Evolutionary conservation across 306 rosid species (phyloP).

Genomic region (Urtica urens): DNA sequence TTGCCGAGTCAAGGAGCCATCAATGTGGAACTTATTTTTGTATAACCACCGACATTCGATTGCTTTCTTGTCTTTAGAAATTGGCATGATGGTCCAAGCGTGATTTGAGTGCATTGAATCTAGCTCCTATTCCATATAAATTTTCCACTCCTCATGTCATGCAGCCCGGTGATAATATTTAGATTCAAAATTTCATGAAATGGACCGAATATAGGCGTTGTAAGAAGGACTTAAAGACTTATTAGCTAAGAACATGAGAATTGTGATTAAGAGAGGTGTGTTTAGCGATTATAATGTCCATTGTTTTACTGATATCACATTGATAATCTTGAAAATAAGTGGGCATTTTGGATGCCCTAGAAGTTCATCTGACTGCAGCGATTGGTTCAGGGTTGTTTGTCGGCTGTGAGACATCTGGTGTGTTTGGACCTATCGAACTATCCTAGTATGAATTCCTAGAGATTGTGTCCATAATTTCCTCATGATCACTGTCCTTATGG

Average conservation of each 20-base stretch:
- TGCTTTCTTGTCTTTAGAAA: not conserved
- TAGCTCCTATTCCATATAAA: not conserved
- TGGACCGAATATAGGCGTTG: not conserved
- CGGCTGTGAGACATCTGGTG: too few relatives aligned
- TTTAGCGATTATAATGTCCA: too few relatives aligned
- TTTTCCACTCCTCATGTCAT: not conserved
- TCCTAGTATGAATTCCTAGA: too few relatives aligned
- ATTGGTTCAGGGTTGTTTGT: too few relatives aligned
- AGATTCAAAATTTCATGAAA: not conserved
- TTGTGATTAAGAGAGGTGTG: too few relatives aligned
- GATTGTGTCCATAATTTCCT: too few relatives aligned
- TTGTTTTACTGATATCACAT: too few relatives aligned
- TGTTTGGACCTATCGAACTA: too few relatives aligned
- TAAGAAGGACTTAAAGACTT: not conserved
- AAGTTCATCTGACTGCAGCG: too few relatives aligned
- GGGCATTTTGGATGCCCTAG: too few relatives aligned
- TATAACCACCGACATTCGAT: not conserved
- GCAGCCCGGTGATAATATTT: not conserved
- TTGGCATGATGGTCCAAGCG: not conserved
- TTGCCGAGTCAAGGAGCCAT: not conserved
- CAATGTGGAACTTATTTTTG: not conserved
- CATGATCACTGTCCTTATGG: too few relatives aligned
- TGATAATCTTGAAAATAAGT: too few relatives aligned
- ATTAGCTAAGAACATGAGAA: not conserved
- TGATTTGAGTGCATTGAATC: not conserved